These are phyloP conservation scores for Rubia peregrina DNA, from an alignment of 305 asterid genomes.

Conservation along the genomic window DNA sequence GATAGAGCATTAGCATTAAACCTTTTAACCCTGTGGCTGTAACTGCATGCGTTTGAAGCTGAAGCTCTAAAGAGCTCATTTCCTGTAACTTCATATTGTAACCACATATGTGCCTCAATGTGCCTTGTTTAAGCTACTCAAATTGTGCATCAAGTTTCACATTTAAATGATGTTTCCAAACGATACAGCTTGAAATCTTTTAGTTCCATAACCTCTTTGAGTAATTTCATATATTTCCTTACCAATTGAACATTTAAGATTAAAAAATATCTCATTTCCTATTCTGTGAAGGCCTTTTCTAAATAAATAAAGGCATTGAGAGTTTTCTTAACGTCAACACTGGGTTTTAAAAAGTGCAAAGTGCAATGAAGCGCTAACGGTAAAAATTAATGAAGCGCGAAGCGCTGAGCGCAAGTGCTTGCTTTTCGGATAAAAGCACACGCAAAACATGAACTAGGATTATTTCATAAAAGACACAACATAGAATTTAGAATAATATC, in stretches of 20 bases:
- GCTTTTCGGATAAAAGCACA: no score
- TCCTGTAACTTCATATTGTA: not conserved
- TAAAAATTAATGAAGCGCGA: no score
- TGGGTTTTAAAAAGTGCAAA: no score
- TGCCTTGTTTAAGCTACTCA: not conserved
- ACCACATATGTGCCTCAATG: not conserved
- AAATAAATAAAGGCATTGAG: not conserved
- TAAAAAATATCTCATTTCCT: not conserved
- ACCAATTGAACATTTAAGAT: not conserved
- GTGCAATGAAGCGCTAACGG: no score
- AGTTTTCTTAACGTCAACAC: not conserved
- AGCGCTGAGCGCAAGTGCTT: no score
- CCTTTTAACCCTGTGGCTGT: slow-evolving; percentile 1
- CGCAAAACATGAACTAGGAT: no score
- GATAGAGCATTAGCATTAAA: not conserved
- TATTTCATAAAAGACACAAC: no score
- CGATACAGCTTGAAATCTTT: not conserved
- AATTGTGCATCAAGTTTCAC: not conserved
- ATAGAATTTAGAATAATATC: no score
- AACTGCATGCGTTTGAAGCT: not conserved
- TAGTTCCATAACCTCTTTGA: not conserved
- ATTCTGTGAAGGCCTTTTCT: not conserved
- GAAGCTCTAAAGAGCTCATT: slow-evolving; percentile 4
- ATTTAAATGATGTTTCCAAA: slow-evolving; percentile 1
- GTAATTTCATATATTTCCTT: not conserved